Base-by-base conservation (phyloP, 495 filamentous ascomycete species). In the Penicillium ochrochloron region DNA sequence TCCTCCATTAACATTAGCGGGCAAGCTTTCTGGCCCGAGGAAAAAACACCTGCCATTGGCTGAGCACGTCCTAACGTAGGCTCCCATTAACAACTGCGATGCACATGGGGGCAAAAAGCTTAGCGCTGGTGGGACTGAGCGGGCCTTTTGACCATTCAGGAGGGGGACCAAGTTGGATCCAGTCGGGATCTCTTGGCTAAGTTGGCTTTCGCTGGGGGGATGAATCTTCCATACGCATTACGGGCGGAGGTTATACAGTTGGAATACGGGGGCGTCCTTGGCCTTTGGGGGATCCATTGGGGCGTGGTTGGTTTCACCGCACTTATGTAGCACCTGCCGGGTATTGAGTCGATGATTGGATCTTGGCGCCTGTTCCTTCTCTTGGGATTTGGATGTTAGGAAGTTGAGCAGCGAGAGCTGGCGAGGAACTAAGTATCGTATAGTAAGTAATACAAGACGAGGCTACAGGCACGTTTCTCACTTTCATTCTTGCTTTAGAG, bases 11-110 rank as follows among this genome's bases (percentile, higher is more conserved):
- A 21, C 2, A n/a, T 19, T 15, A 34, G 31, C 15, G 42, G 29
- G 58, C 31, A 60, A 60, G 58, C 58, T 60, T 60, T 60, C 39
- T 12, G 31, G 31, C 58, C 58, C 41, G 57, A 50, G 9, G 41
- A 17, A 12, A 17, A 8, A 5, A 9, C 3, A 3, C 25, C 17
- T 15, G 1, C 29, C 0, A 60, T 60, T 60, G 58, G 58, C 42
- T 12, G 10, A 4, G 2, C 17, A 4, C 19, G 25, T 27, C 25
- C 25, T 4, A 27, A 27, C 4, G 7, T n/a, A 51, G 42, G n/a
- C n/a, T 37, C 57, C 51, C 5, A 17, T 44, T 44, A 14, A n/a
- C 17, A 44, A 44, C 17, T 44, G 41, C 42, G 8, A 46, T 46
- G 5, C 37, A 41, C 37, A 17, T 39, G 31, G 17, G 54, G 14